phyloP scores from a whole-genome alignment of 768 basidiomycete species.

The Cantharellus cinnabarinus region DNA sequence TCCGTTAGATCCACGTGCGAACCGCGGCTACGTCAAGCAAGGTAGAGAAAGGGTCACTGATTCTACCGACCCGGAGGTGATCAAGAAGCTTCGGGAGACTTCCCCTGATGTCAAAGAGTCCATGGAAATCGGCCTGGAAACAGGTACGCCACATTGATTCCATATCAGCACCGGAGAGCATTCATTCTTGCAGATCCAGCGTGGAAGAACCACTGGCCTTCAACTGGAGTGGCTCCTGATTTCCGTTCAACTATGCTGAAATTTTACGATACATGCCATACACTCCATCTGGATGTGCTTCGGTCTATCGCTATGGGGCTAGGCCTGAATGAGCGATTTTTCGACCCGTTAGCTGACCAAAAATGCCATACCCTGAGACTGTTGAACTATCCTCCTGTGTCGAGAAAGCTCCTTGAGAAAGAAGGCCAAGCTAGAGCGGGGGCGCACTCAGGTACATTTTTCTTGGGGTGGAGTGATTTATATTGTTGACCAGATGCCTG shows the following conservation, averaged over 20 bases:
- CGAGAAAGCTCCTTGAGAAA: conserved; percentile 30
- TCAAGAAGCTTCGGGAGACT: conserved; percentile 46
- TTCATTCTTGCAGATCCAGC: conserved; percentile 3
- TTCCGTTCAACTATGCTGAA: conserved; percentile 56
- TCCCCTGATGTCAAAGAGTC: conserved; percentile 70
- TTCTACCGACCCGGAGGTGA: conserved; percentile 44
- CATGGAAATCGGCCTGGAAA: conserved; percentile 80
- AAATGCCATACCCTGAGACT: conserved; percentile 68
- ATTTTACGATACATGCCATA: conserved; percentile 65
- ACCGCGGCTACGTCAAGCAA: conserved; percentile 63
- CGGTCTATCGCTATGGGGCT: conserved; percentile 70
- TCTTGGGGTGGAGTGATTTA: neutral
- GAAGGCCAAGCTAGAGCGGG: conserved; percentile 66
- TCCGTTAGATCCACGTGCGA: conserved; percentile 46
- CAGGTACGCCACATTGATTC: conserved; percentile 23
- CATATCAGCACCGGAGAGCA: neutral
- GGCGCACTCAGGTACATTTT: conserved; percentile 41
- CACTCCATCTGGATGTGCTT: conserved; percentile 59
- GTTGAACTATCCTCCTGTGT: conserved; percentile 63
- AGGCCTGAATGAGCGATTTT: conserved; percentile 49
- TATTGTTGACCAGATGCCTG: neutral
- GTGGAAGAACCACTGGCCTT: conserved; percentile 51
- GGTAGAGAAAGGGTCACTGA: conserved; percentile 73
- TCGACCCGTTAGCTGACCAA: conserved; percentile 52
- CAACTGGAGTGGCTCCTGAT: conserved; percentile 34